phyloP scores from a whole-genome alignment of 139 green algal species.

The Trebouxia sp. region DNA sequence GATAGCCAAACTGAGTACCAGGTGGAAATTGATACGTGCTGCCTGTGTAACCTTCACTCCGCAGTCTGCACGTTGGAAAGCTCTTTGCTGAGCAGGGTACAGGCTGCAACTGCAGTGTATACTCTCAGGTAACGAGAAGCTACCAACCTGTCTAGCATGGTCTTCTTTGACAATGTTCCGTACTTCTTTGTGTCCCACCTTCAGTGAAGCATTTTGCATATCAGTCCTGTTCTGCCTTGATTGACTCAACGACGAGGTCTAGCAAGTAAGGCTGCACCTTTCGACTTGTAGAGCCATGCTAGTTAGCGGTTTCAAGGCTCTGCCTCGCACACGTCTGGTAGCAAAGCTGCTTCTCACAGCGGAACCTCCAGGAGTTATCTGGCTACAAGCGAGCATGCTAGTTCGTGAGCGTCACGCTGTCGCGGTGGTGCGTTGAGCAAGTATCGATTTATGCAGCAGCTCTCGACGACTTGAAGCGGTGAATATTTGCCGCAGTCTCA shows the following conservation, averaged over 20 bases:
- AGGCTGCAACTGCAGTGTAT: too few relatives aligned
- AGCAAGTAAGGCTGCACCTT: too few relatives aligned
- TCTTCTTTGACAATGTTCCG: neutral
- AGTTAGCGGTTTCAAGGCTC: neutral
- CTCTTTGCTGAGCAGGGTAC: too few relatives aligned
- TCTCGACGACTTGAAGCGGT: too few relatives aligned
- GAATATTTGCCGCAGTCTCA: too few relatives aligned
- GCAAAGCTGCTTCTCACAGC: too few relatives aligned
- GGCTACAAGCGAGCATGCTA: too few relatives aligned
- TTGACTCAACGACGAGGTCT: neutral
- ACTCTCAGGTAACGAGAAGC: too few relatives aligned
- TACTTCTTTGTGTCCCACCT: neutral
- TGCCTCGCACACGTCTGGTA: neutral
- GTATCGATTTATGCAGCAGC: too few relatives aligned
- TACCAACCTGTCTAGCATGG: neutral
- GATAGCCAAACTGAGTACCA: neutral
- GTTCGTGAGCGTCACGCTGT: too few relatives aligned
- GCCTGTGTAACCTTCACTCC: neutral
- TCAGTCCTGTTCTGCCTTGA: neutral
- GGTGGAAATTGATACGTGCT: slow-evolving; percentile 11
- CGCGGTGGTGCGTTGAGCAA: too few relatives aligned
- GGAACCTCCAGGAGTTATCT: too few relatives aligned
- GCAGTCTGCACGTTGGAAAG: neutral
- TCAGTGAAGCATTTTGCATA: neutral
- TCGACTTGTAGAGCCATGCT: neutral